phyloP scores from a whole-genome alignment of 2,329 filamentous ascomycete species.

The Periconia digitata region DNA sequence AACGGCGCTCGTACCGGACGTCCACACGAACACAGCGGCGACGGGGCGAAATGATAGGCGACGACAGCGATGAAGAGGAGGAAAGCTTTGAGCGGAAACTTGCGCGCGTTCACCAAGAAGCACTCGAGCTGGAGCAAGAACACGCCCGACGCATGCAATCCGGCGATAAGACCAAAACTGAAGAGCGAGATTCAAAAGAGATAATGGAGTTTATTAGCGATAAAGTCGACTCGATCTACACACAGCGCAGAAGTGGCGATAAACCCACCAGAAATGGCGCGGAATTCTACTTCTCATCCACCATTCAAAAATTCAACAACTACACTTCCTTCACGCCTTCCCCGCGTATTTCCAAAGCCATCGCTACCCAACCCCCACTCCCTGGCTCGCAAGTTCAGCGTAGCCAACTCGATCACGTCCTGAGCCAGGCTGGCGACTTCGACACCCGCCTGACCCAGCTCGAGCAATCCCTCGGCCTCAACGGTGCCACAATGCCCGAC shows the following conservation, averaged over 20 bases:
- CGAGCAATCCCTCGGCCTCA: slow-evolving; percentile 80
- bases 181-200: slow-evolving; percentile 52
- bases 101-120: slow-evolving; percentile 78
- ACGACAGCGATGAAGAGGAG: slow-evolving; percentile 67
- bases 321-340: slow-evolving; percentile 33
- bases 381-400: slow-evolving; percentile 36
- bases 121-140: slow-evolving; percentile 65
- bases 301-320: slow-evolving; percentile 36
- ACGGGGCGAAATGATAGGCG: slow-evolving; percentile 65
- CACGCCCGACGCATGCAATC: slow-evolving; percentile 55
- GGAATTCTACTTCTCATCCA: slow-evolving; percentile 39
- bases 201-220: slow-evolving; percentile 68
- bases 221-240: slow-evolving; percentile 67
- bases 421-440: slow-evolving; percentile 84
- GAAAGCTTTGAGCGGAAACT: slow-evolving; percentile 79
- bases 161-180: slow-evolving; percentile 44
- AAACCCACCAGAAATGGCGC: slow-evolving; percentile 18
- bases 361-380: slow-evolving; percentile 33
- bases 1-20: slow-evolving; percentile 76
- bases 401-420: slow-evolving; percentile 56
- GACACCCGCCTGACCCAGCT: slow-evolving; percentile 77
- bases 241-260: slow-evolving; percentile 36
- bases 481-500: slow-evolving; percentile 67
- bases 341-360: slow-evolving; percentile 26
- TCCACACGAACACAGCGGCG: slow-evolving; percentile 67